A percentile compares a stretch with the other conserved stretches of the same genome.
These are phyloP conservation scores for Aspergillus texensis DNA, from an alignment of 2,329 filamentous ascomycete genomes.

Conservation along the genomic window DNA sequence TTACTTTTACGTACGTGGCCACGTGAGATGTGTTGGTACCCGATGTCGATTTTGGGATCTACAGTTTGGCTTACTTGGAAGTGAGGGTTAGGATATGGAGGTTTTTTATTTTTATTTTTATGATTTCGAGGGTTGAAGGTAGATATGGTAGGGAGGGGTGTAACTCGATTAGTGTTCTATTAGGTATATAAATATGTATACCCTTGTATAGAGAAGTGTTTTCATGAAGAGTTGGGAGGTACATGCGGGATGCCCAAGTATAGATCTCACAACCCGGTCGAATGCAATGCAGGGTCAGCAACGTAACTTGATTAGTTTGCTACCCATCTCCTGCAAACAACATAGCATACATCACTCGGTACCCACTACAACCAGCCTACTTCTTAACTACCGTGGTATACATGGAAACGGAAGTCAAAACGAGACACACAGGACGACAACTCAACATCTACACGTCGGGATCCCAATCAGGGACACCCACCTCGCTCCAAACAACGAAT, in stretches of 20 bases:
- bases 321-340: slow-evolving; percentile 1
- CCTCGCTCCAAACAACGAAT: slow-evolving; percentile 1
- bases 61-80: not conserved
- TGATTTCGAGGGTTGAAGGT: not conserved
- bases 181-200: not conserved
- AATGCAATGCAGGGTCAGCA: slow-evolving; percentile 3
- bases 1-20: not conserved
- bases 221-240: too few species aligned
- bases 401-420: not conserved
- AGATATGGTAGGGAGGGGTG: not conserved
- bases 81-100: too few species aligned
- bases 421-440: not conserved
- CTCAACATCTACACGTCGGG: not conserved
- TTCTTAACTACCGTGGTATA: not conserved
- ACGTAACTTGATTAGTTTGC: not conserved
- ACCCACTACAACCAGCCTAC: not conserved
- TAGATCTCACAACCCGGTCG: not conserved
- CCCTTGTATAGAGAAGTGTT: too few species aligned
- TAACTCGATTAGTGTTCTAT: not conserved
- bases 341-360: not conserved
- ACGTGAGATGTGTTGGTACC: slow-evolving; percentile 9
- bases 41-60: not conserved
- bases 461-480: slow-evolving; percentile 2
- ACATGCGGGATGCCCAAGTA: slow-evolving; percentile 1
- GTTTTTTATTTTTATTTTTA: too few species aligned